Evolutionary conservation across 331 rosid genomes (phyloP), one percentile per base, ranked within the genome.

Genomic region (Dryas integrifolia): DNA sequence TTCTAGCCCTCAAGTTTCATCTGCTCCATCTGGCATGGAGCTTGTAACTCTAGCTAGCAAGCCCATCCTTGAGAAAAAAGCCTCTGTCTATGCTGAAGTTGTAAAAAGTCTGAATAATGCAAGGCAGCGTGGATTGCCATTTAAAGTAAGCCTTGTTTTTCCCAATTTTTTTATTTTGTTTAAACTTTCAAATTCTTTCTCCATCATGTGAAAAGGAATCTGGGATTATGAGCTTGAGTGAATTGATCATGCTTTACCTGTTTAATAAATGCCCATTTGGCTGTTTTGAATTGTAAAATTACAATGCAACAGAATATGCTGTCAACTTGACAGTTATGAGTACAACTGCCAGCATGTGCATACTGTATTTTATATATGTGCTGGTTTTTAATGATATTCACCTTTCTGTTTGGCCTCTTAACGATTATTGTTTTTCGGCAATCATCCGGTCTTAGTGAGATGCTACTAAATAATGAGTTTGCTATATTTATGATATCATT

Each of bases 41-140:
- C 70, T 67, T 79, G 86, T 79, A 57, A 85, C 92, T 71, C 76
- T 84, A 60, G 86, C 79, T 58, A 85, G 85, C 86, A 86, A 84
- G 82, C 92, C 98, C 56, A 70, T 81, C 51, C 78, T 78, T 65
- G 98, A 95, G 81, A 89, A 87, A 72, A 95, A 95, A 78, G 89
- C 96, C 48, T 81, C 96, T 15, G 80, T 81, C 44, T 95, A 91
- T 79, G 93, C 87, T 35, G 97, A 85, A 82, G 92, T 88, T 7
- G 96, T 95, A 80, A 95, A 86, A 79, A 89, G 75, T 68, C 78
- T 95, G 76, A 95, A 91, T 79, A 88, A 82, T 77, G 92, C 98
- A 43, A 88, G 98, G 85, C 92, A 89, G 84, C 82, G 82, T 44
- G 92, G 92, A 50, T 82, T 91, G 59, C 93, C 90, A 9, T 89